Evolutionary conservation across 129 eudicot species (phyloP).

Genomic region (Mikania micrantha): DNA sequence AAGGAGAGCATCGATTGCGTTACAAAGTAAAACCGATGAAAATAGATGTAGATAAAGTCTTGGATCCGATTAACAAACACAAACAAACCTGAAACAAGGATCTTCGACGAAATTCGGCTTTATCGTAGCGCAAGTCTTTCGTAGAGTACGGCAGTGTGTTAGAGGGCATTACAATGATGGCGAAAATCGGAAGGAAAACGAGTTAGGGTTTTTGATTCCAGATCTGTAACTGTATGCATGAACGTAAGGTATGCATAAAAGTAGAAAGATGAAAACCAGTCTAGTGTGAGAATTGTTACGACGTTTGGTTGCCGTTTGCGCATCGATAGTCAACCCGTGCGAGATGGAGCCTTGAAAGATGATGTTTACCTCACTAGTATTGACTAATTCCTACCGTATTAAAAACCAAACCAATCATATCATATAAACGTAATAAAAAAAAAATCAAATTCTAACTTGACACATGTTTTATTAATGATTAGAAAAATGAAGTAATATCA

Average conservation of each 20-base stretch:
- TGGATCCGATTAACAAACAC: not conserved
- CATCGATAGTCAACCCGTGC: conserved; percentile 5
- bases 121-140: conserved; percentile 70
- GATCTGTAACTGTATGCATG: conserved; percentile 7
- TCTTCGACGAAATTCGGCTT: conserved; percentile 84
- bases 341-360: not conserved
- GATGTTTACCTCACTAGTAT: not conserved
- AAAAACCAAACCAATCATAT: no score
- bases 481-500: no score
- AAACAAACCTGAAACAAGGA: conserved; percentile 47
- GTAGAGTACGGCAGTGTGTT: conserved; percentile 60
- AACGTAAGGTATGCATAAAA: not conserved
- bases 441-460: no score
- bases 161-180: conserved; percentile 28
- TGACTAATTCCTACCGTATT: no score
- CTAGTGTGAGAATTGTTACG: conserved; percentile 3
- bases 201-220: conserved; percentile 24
- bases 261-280: not conserved
- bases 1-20: not conserved
- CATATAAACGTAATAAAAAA: no score
- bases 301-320: not conserved
- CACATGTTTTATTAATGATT: no score
- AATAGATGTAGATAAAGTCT: not conserved
- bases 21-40: not conserved
- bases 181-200: not conserved